These are phyloP conservation scores for Colletotrichum coccodes DNA, from an alignment of 2,329 filamentous ascomycete species.

Conservation along the genomic window DNA sequence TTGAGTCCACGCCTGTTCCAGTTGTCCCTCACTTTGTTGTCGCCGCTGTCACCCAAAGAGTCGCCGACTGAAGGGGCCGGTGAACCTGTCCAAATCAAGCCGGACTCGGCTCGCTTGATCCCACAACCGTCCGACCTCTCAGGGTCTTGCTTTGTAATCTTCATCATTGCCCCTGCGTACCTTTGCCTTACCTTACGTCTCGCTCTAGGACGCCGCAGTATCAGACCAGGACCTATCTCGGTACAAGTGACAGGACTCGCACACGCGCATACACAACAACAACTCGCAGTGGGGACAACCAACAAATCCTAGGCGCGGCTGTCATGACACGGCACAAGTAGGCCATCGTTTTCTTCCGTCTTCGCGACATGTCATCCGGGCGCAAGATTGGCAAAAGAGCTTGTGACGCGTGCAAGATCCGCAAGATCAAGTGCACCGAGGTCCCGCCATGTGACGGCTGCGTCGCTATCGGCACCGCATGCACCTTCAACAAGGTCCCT, in stretches of 20 bases:
- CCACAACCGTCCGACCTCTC: neutral
- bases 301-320: neutral
- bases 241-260: slow-evolving; percentile 1
- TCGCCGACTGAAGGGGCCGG: neutral
- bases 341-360: slow-evolving; percentile 15
- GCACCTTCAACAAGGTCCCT: slow-evolving; percentile 59
- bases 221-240: neutral
- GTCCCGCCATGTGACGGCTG: slow-evolving; percentile 58
- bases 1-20: neutral
- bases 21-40: neutral
- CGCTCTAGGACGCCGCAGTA: neutral
- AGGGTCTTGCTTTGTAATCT: slow-evolving; percentile 23
- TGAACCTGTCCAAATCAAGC: neutral
- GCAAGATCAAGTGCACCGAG: slow-evolving; percentile 62
- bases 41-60: neutral
- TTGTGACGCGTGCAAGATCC: slow-evolving; percentile 63
- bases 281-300: neutral
- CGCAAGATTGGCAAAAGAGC: slow-evolving; percentile 51
- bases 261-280: neutral
- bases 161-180: neutral
- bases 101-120: neutral
- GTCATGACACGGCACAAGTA: slow-evolving; percentile 26
- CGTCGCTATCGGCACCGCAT: slow-evolving; percentile 53
- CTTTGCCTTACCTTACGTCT: neutral
- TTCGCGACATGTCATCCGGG: slow-evolving; percentile 34